Evolutionary conservation across 768 basidiomycete genomes (phyloP), one percentile per base, ranked within the genome.

Genomic region (Sistotremastrum niveocremeum): DNA sequence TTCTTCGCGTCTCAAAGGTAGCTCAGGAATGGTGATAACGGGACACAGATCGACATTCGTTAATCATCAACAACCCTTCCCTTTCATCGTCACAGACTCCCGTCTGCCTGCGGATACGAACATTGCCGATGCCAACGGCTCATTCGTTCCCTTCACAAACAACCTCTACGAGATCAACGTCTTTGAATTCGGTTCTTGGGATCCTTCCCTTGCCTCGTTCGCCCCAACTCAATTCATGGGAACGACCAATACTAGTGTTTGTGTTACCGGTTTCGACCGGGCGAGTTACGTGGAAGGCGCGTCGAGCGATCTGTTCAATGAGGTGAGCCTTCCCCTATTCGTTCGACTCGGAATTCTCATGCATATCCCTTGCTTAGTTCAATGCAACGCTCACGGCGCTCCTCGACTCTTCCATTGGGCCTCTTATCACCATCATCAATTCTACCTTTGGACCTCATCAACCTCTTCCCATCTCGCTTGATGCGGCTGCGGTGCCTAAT

Each of bases 261-360:
- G 89, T 58, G 77, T 79, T 8, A 73, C 71, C 4, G 79, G 77
- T 5, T 88, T 86, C 53, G 84, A 88, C 56, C 81, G 82, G 58
- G 73, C 71, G 0, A 72, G 71, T 0, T 89, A 46, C 51, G 50
- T 65, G 45, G 57, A 62, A 44, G 62, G 66, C 32, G 60, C 65
- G 20, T 60, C 65, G 0, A 52, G 51, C 42, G 50, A 40, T 28
- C 8, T 52, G 12, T 52, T 52, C 34, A 42, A 46, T 31, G 41
- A 30, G 12, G 31, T 47, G 37, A 41, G 8, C 33, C 5, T 35
- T 36, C 5, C 12, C 36, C 34, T 39, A 11, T 12, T 12, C 30
- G 3, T 39, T 33, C 4, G 4, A 34, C 9, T n/a, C 44, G 4
- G 32, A 3, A n/a, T n/a, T 33, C 12, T 11, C 36, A 7, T 45